These are phyloP conservation scores for sunflower (Helianthus annuus) DNA, from an alignment of 129 eudicot species.

Conservation along the genomic window DNA sequence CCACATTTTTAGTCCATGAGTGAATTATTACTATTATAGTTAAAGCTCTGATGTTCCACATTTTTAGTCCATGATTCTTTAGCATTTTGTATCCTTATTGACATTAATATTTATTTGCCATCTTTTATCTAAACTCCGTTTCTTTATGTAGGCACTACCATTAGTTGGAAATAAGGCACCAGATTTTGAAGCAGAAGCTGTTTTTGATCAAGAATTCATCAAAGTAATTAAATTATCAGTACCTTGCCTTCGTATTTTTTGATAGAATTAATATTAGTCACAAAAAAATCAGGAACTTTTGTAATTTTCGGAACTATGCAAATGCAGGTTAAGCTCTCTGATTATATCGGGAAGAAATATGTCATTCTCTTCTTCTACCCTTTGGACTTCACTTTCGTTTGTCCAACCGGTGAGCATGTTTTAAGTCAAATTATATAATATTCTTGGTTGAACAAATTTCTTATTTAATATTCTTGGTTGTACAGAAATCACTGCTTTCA, in stretches of 20 bases:
- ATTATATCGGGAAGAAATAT: constrained; percentile 86
- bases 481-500: constrained; percentile 97
- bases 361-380: constrained; percentile 96
- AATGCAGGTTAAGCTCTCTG: constrained; percentile 91
- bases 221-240: constrained; percentile 38
- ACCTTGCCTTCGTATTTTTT: not conserved
- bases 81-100: not conserved
- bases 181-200: constrained; percentile 82
- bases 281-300: not conserved
- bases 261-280: not conserved
- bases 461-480: not conserved
- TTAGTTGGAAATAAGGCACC: constrained; percentile 75
- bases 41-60: too few species aligned
- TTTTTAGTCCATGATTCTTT: too few species aligned
- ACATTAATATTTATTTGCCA: not conserved
- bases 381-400: constrained; percentile 94
- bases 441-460: not conserved
- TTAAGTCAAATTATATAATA: not conserved
- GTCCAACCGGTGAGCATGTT: constrained; percentile 73
- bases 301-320: not conserved
- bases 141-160: constrained; percentile 45
- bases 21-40: too few species aligned
- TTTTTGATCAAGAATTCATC: constrained; percentile 80
- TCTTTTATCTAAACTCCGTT: not conserved
- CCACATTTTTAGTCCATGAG: too few species aligned